Percentiles rank a stretch among this genome's conserved stretches.
phyloP scores from a whole-genome alignment of 305 asterid genomes.

The Fraxinus latifolia region DNA sequence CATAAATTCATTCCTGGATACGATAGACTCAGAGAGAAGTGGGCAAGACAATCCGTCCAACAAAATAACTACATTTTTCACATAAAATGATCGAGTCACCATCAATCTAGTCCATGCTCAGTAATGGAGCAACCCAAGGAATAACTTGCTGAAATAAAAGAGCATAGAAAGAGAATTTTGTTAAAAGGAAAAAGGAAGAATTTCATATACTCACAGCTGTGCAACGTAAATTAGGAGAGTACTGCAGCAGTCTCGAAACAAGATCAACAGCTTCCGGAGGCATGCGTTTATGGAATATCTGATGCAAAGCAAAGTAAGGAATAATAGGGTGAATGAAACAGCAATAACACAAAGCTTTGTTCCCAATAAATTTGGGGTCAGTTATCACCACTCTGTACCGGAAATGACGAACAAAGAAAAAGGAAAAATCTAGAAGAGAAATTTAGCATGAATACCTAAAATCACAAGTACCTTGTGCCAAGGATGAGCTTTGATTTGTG shows the following conservation, averaged over 20 bases:
- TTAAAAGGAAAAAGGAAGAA: background rate
- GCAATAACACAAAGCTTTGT: background rate
- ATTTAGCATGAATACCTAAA: background rate
- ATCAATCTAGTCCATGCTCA: background rate
- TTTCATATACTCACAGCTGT: constrained; percentile 68
- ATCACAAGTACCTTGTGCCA: constrained; percentile 79
- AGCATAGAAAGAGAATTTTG: background rate
- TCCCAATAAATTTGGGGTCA: background rate
- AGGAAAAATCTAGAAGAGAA: background rate
- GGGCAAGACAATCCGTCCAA: background rate
- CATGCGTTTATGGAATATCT: constrained; percentile 96
- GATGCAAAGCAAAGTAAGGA: constrained; percentile 24
- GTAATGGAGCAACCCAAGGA: background rate
- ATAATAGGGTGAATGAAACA: background rate
- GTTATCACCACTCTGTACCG: background rate
- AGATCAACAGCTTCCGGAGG: constrained; percentile 87
- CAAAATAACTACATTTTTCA: background rate
- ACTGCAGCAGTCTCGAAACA: constrained; percentile 86
- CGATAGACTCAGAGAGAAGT: background rate
- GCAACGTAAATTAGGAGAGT: constrained; percentile 87
- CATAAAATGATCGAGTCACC: background rate
- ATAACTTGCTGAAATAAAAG: background rate
- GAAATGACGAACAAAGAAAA: background rate
- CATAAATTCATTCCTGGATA: background rate
- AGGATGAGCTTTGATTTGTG: constrained; percentile 75